These are phyloP conservation scores for Solanum chacoense DNA, from an alignment of 305 asterid species.

Conservation along the genomic window DNA sequence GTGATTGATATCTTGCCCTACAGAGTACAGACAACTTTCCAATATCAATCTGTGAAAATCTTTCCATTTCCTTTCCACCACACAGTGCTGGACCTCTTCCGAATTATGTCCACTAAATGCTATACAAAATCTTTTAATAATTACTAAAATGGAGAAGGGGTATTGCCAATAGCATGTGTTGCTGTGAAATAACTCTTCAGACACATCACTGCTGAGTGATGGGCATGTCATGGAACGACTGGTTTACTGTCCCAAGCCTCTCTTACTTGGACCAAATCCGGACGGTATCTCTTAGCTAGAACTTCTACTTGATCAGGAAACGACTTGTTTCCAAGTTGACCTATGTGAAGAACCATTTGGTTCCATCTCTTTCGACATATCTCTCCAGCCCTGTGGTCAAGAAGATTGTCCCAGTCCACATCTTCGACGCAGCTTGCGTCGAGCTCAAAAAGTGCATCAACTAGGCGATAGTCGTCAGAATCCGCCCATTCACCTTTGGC, in stretches of 20 bases:
- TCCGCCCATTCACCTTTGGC: constrained; percentile 59
- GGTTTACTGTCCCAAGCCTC: constrained; percentile 71
- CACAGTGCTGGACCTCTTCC: not conserved
- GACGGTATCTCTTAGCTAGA: constrained; percentile 55
- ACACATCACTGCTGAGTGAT: not conserved
- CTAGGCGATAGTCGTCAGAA: constrained; percentile 53
- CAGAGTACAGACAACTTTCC: not conserved
- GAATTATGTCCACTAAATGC: not conserved
- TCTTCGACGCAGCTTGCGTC: constrained; percentile 66
- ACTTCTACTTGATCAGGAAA: constrained; percentile 69
- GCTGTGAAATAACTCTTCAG: not conserved
- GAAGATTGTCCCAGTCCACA: constrained; percentile 67
- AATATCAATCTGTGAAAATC: not conserved
- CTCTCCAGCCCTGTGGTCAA: constrained; percentile 59
- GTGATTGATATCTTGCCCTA: not conserved
- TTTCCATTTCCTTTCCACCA: not conserved
- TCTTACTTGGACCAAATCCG: constrained; percentile 45
- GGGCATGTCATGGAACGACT: constrained; percentile 23
- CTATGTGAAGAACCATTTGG: constrained; percentile 72
- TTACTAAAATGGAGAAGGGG: not conserved
- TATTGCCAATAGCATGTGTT: not conserved
- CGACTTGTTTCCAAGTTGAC: constrained; percentile 34
- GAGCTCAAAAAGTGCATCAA: constrained; percentile 34
- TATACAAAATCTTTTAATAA: not conserved
- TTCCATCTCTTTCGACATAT: constrained; percentile 62